phyloP scores from a whole-genome alignment of 2,329 filamentous ascomycete species.

The Xylariales sp. region DNA sequence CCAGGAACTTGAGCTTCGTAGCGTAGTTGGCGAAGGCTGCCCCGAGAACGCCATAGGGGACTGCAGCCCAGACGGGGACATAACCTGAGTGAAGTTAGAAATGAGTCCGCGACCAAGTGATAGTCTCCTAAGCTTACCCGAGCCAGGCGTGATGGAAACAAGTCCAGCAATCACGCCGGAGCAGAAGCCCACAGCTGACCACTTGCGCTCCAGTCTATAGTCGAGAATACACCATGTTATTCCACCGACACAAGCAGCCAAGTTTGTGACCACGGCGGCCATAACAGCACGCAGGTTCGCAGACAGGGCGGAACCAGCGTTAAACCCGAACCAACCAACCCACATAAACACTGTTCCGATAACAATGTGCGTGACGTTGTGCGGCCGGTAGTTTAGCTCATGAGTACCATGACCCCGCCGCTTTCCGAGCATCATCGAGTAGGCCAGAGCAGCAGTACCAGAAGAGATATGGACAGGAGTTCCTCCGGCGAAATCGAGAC shows the following conservation, averaged over 20 bases:
- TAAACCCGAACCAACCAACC: constrained; percentile 96
- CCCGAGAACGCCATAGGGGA: constrained; percentile 73
- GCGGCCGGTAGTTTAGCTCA: constrained; percentile 85
- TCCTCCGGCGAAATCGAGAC: constrained; percentile 83
- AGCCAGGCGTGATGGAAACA: constrained; percentile 83
- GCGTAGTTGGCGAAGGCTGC: constrained; percentile 81
- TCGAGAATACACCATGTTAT: constrained; percentile 88
- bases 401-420: constrained; percentile 78
- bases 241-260: constrained; percentile 78
- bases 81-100: constrained; percentile 42
- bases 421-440: constrained; percentile 83
- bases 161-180: constrained; percentile 84
- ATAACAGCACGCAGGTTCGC: constrained; percentile 83
- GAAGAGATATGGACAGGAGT: constrained; percentile 87
- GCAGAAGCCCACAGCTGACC: constrained; percentile 91
- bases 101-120: not conserved
- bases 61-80: constrained; percentile 79
- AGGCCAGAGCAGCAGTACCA: constrained; percentile 77
- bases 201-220: constrained; percentile 84
- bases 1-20: constrained; percentile 83
- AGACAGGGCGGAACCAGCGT: constrained; percentile 75
- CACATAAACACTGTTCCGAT: constrained; percentile 91
- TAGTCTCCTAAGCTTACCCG: constrained; percentile 52
- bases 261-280: constrained; percentile 80
- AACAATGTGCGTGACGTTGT: constrained; percentile 90